phyloP scores from a whole-genome alignment of 768 basidiomycete genomes.

The Punctularia strigosozonata region DNA sequence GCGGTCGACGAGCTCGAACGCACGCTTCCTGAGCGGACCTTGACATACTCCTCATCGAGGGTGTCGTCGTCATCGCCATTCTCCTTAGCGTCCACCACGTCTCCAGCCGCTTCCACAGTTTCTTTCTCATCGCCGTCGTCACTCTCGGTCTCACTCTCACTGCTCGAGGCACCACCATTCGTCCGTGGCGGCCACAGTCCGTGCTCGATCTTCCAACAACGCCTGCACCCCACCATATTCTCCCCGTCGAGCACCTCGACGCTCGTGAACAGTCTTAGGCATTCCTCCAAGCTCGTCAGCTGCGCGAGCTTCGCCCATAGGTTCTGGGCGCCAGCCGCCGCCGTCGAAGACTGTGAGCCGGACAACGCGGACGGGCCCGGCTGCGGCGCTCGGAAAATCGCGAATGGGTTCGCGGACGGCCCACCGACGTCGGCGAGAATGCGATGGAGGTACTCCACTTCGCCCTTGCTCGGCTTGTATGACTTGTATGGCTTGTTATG shows the following conservation, averaged over 20 bases:
- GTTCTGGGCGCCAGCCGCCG: slow-evolving; percentile 17
- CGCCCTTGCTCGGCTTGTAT: slow-evolving; percentile 42
- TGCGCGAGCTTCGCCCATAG: slow-evolving; percentile 35
- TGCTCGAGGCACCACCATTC: too few relatives aligned
- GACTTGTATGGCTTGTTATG: slow-evolving; percentile 29
- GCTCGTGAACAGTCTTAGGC: slow-evolving; percentile 76
- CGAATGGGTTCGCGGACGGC: slow-evolving; percentile 32
- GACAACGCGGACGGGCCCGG: slow-evolving; percentile 12
- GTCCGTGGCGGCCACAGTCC: too few relatives aligned
- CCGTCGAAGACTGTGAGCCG: slow-evolving; percentile 3
- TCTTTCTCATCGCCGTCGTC: background rate
- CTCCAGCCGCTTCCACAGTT: background rate
- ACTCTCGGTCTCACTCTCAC: background rate
- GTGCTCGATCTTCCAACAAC: slow-evolving; percentile 89
- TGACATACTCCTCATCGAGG: too few relatives aligned
- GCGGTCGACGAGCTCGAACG: background rate
- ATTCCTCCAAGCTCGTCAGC: slow-evolving; percentile 61
- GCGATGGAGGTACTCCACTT: slow-evolving; percentile 55
- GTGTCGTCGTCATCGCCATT: slow-evolving; percentile 12
- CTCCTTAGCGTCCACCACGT: slow-evolving; percentile 7
- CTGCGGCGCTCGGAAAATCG: slow-evolving; percentile 31
- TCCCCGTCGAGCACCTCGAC: slow-evolving; percentile 93
- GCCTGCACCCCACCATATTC: slow-evolving; percentile 86
- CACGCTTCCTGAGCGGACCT: too few relatives aligned
- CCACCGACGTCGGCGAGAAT: slow-evolving; percentile 53